These are phyloP conservation scores for Butyriboletus loyo DNA, from an alignment of 768 basidiomycete species.

Conservation along the genomic window DNA sequence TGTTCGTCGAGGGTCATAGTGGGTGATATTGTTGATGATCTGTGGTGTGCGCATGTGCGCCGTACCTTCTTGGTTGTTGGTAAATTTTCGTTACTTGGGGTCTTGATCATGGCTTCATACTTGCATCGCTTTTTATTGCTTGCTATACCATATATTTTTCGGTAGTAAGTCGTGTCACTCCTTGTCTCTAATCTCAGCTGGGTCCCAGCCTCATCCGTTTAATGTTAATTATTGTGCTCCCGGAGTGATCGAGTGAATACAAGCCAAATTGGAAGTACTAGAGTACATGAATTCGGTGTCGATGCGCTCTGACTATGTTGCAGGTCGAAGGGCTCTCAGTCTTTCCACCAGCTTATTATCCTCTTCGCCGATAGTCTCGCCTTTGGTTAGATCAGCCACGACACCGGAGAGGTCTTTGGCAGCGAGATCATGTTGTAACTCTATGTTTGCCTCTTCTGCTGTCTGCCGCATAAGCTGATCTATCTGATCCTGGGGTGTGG, in stretches of 20 bases:
- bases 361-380: constrained; percentile 66
- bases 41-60: neutral
- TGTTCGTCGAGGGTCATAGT: constrained; percentile 45
- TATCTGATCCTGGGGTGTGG: constrained; percentile 96
- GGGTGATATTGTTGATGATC: constrained; percentile 16
- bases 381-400: constrained; percentile 54
- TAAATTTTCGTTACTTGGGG: constrained; percentile 29
- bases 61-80: constrained; percentile 14
- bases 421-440: constrained; percentile 87
- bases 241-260: neutral
- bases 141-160: constrained; percentile 11
- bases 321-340: constrained; percentile 82
- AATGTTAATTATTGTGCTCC: constrained; percentile 9
- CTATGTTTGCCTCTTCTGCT: constrained; percentile 95
- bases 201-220: constrained; percentile 7
- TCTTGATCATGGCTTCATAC: constrained; percentile 12
- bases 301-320: constrained; percentile 39
- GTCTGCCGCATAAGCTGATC: constrained; percentile 89
- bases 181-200: constrained; percentile 2
- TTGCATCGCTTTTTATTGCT: constrained; percentile 19
- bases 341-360: constrained; percentile 82
- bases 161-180: constrained; percentile 14
- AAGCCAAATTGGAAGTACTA: neutral
- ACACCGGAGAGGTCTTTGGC: constrained; percentile 51
- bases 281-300: constrained; percentile 8